Conservation (phyloP, 2,329 filamentous ascomycete genomes). For the Chaetoscypha palmicola region DNA sequence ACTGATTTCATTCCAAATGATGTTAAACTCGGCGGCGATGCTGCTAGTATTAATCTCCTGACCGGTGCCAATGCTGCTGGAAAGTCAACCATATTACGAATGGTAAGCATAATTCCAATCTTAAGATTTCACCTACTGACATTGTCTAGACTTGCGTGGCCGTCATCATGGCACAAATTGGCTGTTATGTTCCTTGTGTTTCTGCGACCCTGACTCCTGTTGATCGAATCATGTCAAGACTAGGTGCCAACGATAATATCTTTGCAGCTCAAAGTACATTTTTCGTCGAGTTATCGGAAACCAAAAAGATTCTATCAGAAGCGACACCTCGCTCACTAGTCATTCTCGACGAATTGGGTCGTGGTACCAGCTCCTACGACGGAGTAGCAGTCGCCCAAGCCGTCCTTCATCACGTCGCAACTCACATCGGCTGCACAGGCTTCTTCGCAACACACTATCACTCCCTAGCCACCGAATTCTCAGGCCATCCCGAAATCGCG, state of each 20-base stretch:
- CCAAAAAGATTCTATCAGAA: conserved; percentile 94
- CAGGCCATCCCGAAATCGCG: conserved; percentile 77
- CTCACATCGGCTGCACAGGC: conserved; percentile 85
- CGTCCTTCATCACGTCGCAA: conserved; percentile 91
- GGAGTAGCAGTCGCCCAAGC: conserved; percentile 95
- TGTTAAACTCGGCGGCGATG: conserved; percentile 73
- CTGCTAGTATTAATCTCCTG: conserved; percentile 78
- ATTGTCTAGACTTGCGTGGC: conserved; percentile 71
- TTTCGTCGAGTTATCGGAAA: conserved; percentile 95
- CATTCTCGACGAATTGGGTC: conserved; percentile 92
- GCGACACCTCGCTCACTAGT: conserved; percentile 90
- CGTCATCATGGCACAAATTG: conserved; percentile 95
- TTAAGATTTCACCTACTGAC: conserved; percentile 13
- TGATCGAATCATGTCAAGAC: conserved; percentile 96
- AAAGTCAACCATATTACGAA: conserved; percentile 91
- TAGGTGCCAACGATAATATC: conserved; percentile 97
- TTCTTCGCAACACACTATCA: conserved; percentile 99
- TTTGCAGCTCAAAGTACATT: conserved; percentile 97
- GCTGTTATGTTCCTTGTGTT: conserved; percentile 80
- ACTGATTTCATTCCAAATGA: conserved; percentile 97
- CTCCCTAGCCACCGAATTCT: conserved; percentile 84
- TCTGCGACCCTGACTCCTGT: conserved; percentile 81
- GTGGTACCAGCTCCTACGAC: conserved; percentile 91
- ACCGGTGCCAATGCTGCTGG: conserved; percentile 96
- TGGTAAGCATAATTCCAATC: conserved; percentile 50